Percentiles rank a stretch among this genome's conserved stretches.
These are phyloP conservation scores for Boletus fagicola DNA, from an alignment of 768 basidiomycete genomes.

Conservation along the genomic window DNA sequence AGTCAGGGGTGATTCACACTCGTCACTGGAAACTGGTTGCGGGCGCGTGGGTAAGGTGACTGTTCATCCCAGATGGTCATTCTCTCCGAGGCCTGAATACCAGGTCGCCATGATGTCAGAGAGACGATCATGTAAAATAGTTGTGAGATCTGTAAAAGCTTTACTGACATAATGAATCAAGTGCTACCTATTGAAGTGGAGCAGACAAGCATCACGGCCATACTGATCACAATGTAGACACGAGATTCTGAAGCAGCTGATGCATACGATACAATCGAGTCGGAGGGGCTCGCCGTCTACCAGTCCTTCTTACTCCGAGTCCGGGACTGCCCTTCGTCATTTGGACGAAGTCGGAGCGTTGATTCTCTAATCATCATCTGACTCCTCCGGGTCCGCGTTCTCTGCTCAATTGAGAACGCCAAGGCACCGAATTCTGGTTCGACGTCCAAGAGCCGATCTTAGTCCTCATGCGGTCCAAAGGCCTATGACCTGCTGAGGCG, in stretches of 20 bases:
- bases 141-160: background rate
- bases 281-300: constrained; percentile 11
- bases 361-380: too few species aligned
- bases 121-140: background rate
- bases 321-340: too few species aligned
- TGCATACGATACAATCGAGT: too few species aligned
- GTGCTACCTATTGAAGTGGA: background rate
- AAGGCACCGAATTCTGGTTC: too few species aligned
- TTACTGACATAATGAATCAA: background rate
- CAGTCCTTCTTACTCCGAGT: too few species aligned
- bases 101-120: background rate
- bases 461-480: too few species aligned
- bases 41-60: background rate
- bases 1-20: constrained; percentile 48
- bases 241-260: too few species aligned
- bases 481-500: too few species aligned
- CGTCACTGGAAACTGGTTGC: background rate
- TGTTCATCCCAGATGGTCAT: background rate
- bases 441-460: too few species aligned
- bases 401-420: too few species aligned
- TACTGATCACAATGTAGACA: background rate
- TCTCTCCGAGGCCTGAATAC: background rate
- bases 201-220: background rate
- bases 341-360: too few species aligned
- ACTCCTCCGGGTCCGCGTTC: too few species aligned